Evolutionary conservation across 129 eudicot genomes (phyloP).

Genomic region (Saposhnikovia divaricata): DNA sequence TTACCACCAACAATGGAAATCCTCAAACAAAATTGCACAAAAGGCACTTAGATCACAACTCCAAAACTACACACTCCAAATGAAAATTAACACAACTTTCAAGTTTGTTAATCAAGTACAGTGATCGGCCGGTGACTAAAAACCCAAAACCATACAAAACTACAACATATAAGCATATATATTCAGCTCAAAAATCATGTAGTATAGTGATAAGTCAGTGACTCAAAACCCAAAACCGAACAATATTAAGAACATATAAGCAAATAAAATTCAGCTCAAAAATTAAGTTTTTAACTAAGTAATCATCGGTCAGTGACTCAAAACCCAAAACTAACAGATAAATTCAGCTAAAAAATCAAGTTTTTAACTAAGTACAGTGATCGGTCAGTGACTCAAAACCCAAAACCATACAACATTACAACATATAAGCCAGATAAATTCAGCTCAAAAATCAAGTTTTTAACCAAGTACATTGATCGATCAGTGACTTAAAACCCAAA

Average conservation of each 20-base stretch:
- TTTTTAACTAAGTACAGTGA: background rate
- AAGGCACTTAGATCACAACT: background rate
- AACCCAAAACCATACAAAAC: background rate
- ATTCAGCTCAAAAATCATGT: background rate
- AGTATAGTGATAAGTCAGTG: background rate
- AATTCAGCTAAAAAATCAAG: background rate
- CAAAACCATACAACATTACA: background rate
- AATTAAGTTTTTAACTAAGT: background rate
- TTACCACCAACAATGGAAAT: background rate
- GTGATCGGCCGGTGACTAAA: background rate
- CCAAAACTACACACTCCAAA: no score
- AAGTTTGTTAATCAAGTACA: background rate
- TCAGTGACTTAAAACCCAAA: background rate
- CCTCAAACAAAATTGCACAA: background rate
- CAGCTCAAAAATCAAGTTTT: background rate
- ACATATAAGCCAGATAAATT: background rate
- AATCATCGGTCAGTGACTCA: background rate
- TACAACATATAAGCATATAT: background rate
- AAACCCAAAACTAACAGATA: background rate
- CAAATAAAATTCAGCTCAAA: background rate
- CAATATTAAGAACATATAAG: background rate
- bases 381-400: background rate
- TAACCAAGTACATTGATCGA: background rate
- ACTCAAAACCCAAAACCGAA: background rate
- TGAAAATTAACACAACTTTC: background rate